phyloP scores from a whole-genome alignment of 139 green algal genomes.

The Asterochloris sp. region DNA sequence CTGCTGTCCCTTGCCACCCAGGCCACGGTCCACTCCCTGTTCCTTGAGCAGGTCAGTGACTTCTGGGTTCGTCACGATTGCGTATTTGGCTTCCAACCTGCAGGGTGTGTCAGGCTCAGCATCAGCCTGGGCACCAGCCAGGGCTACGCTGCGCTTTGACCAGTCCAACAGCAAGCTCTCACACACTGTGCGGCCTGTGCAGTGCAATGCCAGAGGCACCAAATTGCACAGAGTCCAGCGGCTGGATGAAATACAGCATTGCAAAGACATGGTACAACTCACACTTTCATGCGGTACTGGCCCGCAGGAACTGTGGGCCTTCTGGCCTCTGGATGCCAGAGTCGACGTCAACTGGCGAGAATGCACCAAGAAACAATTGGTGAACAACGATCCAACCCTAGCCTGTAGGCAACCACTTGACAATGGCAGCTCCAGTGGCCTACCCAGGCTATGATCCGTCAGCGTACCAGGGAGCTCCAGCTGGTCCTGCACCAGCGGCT shows the following conservation, averaged over 20 bases:
- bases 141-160: too few relatives aligned
- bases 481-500: constrained; percentile 5
- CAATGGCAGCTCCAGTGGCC: background rate
- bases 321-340: too few relatives aligned
- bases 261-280: too few relatives aligned
- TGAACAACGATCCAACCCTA: background rate
- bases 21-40: background rate
- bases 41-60: background rate
- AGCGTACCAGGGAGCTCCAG: constrained; percentile 13
- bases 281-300: too few relatives aligned
- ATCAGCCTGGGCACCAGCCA: too few relatives aligned
- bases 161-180: too few relatives aligned
- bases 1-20: background rate
- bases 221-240: too few relatives aligned
- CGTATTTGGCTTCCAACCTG: background rate
- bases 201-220: too few relatives aligned
- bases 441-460: constrained; percentile 9
- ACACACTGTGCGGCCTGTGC: too few relatives aligned
- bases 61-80: background rate
- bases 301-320: too few relatives aligned
- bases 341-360: background rate
- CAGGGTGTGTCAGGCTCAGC: too few relatives aligned
- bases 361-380: background rate
- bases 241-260: too few relatives aligned
- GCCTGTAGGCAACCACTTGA: background rate